Evolutionary conservation across 345 rosid species (phyloP).

Genomic region (Raphanus raphanistrum): DNA sequence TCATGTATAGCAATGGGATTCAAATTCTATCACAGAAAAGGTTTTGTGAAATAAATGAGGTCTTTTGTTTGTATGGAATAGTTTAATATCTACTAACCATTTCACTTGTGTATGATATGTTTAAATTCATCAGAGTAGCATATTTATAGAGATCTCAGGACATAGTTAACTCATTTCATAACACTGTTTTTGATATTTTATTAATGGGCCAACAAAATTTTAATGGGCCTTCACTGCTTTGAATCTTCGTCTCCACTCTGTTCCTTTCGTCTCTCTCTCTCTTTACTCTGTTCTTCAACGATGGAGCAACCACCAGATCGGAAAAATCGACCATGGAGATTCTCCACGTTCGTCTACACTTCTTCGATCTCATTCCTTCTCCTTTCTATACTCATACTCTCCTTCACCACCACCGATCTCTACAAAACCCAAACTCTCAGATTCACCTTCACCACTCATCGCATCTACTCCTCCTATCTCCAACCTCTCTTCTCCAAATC

Average conservation of each 20-base stretch:
- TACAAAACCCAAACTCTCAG: constrained; percentile 43
- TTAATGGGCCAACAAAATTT: not conserved
- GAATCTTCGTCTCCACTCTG: constrained; percentile 4
- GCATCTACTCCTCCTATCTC: constrained; percentile 27
- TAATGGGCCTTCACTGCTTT: not conserved
- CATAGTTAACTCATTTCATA: not conserved
- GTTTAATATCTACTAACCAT: not conserved
- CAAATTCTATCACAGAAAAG: not conserved
- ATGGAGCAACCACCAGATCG: constrained; percentile 38
- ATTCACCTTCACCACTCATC: constrained; percentile 40
- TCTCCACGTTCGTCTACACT: constrained; percentile 41
- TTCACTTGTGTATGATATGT: no score
- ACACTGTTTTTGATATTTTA: no score
- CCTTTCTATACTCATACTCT: constrained; percentile 45
- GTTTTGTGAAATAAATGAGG: not conserved
- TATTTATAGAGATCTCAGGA: not conserved
- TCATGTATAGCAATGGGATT: not conserved
- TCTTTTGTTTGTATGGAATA: not conserved
- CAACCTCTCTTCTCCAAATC: constrained; percentile 35
- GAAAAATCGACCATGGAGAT: constrained; percentile 31
- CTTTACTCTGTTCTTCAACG: not conserved
- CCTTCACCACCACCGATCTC: constrained; percentile 42
- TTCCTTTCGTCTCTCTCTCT: not conserved
- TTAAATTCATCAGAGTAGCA: not conserved
- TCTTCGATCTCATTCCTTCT: constrained; percentile 48